A percentile compares a stretch with the other conserved stretches of the same genome.
Conservation (phyloP, 116 monocot species). For the Papilionanthe hybrid region DNA sequence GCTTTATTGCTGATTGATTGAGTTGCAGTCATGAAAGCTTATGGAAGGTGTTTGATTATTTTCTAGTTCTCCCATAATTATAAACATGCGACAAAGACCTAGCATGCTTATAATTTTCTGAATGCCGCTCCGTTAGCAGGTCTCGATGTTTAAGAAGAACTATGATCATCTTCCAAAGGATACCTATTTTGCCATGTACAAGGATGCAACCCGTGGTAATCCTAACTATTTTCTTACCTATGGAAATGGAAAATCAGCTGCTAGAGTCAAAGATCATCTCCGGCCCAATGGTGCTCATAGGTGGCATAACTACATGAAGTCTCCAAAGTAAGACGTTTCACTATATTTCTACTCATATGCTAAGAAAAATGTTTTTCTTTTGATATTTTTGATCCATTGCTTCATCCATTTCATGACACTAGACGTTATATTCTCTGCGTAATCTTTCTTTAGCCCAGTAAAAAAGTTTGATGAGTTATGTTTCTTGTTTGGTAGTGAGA, state of each 20-base stretch:
- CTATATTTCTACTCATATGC: not conserved
- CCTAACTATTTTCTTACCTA: conserved; percentile 97
- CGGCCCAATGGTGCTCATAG: conserved; percentile 99
- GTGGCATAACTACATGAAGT: conserved; percentile 99
- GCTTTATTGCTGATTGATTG: not conserved
- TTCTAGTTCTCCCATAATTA: not conserved
- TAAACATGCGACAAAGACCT: not conserved
- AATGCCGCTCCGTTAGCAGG: conserved; percentile 28
- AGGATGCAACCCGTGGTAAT: conserved; percentile 97
- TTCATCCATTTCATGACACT: not conserved
- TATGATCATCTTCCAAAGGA: conserved; percentile 98
- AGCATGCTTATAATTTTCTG: not conserved
- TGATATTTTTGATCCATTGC: not conserved
- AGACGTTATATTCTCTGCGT: not conserved
- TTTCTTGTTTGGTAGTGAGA: conserved; percentile 47
- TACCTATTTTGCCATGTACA: conserved; percentile 91
- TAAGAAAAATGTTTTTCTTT: not conserved
- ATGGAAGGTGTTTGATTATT: conserved; percentile 1
- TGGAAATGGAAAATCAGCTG: conserved; percentile 99
- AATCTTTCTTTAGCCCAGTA: not conserved
- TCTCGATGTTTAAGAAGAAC: conserved; percentile 98
- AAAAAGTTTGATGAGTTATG: not conserved
- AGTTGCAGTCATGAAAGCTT: conserved; percentile 3
- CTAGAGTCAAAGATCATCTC: conserved; percentile 82
- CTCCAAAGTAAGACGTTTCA: conserved; percentile 66